Conservation (phyloP, 1,284 basidiomycete genomes). For the Termitomyces sp. region DNA sequence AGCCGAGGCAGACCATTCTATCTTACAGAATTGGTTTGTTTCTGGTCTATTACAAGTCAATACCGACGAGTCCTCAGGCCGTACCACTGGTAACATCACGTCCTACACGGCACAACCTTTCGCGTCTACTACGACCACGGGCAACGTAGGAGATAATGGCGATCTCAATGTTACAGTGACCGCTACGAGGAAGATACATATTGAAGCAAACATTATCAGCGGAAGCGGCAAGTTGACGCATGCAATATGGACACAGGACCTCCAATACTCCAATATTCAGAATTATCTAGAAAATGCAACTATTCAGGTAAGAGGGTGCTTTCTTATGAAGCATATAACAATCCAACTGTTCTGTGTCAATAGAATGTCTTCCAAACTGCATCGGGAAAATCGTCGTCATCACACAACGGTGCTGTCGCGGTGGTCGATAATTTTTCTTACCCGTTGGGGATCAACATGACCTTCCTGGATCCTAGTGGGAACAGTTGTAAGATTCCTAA, state of each 20-base stretch:
- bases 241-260: constrained; percentile 49
- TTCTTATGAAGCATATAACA: constrained; percentile 1
- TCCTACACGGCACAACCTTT: constrained; percentile 52
- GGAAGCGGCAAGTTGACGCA: constrained; percentile 50
- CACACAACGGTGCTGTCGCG: constrained; percentile 50
- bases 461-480: constrained; percentile 39
- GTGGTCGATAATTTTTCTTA: constrained; percentile 59
- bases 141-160: constrained; percentile 36
- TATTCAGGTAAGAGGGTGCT: constrained; percentile 38
- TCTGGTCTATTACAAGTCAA: constrained; percentile 67
- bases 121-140: constrained; percentile 46
- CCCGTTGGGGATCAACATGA: constrained; percentile 59
- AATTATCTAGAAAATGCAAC: constrained; percentile 43
- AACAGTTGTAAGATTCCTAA: constrained; percentile 40
- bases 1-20: constrained; percentile 58
- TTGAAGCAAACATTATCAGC: constrained; percentile 51
- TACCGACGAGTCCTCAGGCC: constrained; percentile 54
- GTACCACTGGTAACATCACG: constrained; percentile 64
- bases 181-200: constrained; percentile 46
- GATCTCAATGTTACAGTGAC: constrained; percentile 52
- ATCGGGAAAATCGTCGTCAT: constrained; percentile 52
- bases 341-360: not conserved
- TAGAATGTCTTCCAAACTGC: constrained; percentile 41
- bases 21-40: constrained; percentile 73
- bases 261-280: constrained; percentile 52